Percentiles rank a stretch among this genome's conserved stretches.
Conservation (phyloP, 768 basidiomycete species). For the Zangia roseola region DNA sequence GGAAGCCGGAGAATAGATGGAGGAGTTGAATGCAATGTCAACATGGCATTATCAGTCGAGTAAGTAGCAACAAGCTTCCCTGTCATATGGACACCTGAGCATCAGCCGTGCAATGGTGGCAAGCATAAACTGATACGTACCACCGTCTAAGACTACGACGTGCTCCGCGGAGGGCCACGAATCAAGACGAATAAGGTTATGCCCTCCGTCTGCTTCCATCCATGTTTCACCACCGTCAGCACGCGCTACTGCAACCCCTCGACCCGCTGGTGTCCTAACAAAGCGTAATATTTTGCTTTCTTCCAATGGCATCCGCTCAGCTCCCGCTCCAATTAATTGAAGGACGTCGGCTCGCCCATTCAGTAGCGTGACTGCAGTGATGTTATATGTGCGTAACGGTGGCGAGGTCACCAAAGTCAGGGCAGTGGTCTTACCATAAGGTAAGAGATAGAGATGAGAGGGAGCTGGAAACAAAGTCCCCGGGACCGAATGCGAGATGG, state of each 20-base stretch:
- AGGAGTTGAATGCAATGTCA: constrained; percentile 57
- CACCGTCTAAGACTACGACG: constrained; percentile 68
- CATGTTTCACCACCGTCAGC: constrained; percentile 63
- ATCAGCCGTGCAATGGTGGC: not conserved
- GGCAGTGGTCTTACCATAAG: constrained; percentile 39
- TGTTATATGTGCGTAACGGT: constrained; percentile 59
- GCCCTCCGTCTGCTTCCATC: constrained; percentile 49
- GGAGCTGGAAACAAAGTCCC: constrained; percentile 48
- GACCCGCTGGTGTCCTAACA: constrained; percentile 77
- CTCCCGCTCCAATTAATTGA: constrained; percentile 38
- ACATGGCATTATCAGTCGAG: constrained; percentile 39
- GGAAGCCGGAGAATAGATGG: constrained; percentile 46
- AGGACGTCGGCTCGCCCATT: constrained; percentile 57
- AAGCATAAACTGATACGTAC: constrained; percentile 35
- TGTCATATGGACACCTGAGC: constrained; percentile 28
- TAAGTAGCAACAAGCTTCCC: constrained; percentile 60
- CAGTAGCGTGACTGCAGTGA: constrained; percentile 62
- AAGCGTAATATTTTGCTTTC: constrained; percentile 57
- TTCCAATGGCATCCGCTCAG: constrained; percentile 43
- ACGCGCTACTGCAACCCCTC: constrained; percentile 68
- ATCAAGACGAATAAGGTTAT: constrained; percentile 46
- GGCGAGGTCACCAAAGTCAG: constrained; percentile 65
- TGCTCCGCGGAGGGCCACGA: constrained; percentile 59
- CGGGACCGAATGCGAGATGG: constrained; percentile 62
- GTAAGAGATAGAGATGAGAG: constrained; percentile 52